Percentiles rank a stretch among this genome's conserved stretches.
These are phyloP conservation scores for Aureococcus anophagefferens DNA, from an alignment of 108 stramenopile genomes.

Conservation along the genomic window DNA sequence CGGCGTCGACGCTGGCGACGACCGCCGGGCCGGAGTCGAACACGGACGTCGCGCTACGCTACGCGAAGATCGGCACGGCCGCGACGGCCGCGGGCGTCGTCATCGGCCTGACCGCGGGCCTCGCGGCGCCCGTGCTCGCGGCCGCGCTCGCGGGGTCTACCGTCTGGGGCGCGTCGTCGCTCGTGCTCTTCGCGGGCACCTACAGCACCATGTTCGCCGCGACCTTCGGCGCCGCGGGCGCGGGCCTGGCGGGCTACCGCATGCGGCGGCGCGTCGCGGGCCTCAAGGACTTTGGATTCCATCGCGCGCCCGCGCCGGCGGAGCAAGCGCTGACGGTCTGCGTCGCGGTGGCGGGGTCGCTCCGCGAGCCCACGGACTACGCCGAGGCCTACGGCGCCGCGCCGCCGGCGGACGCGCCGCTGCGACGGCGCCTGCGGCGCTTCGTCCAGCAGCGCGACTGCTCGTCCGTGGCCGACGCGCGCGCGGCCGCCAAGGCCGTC, in stretches of 20 bases:
- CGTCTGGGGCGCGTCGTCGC: constrained; percentile 28
- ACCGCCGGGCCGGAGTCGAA: neutral
- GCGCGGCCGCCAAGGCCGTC: neutral
- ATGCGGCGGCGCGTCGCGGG: constrained; percentile 52
- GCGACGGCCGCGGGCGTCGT: constrained; percentile 50
- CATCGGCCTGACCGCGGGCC: constrained; percentile 57
- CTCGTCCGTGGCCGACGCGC: neutral
- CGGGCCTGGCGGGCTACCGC: constrained; percentile 49
- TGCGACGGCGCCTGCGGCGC: neutral
- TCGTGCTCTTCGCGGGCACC: constrained; percentile 33
- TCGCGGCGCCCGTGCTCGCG: constrained; percentile 60
- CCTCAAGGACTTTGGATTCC: constrained; percentile 37
- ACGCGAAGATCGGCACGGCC: constrained; percentile 46
- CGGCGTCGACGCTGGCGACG: neutral
- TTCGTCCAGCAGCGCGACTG: neutral
- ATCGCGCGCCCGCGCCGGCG: neutral
- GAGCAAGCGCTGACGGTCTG: neutral
- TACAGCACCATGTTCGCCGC: constrained; percentile 44
- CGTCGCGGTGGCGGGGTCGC: neutral
- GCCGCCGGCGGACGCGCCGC: neutral
- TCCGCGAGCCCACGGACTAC: neutral
- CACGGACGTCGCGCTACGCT: neutral
- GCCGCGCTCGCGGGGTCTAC: constrained; percentile 45
- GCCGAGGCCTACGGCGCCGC: neutral
- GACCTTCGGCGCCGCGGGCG: constrained; percentile 54